These are phyloP conservation scores for Gillenia trifoliata DNA, from an alignment of 306 rosid species.

Conservation along the genomic window DNA sequence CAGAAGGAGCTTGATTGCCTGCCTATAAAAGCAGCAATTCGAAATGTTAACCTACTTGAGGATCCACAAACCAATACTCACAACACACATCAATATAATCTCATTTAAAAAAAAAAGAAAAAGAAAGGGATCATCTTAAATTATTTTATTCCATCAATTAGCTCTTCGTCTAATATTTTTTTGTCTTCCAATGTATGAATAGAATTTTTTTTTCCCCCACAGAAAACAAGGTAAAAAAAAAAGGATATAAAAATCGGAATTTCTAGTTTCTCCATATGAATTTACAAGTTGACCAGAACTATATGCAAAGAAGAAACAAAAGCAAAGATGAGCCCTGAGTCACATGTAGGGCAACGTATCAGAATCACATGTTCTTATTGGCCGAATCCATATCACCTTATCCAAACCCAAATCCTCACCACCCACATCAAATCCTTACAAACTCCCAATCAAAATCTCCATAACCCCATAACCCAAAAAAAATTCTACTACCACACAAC, in stretches of 20 bases:
- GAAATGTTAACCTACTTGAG: neutral
- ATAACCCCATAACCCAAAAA: neutral
- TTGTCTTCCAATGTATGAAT: too few species aligned
- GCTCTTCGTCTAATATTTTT: too few species aligned
- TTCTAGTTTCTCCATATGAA: neutral
- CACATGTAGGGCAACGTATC: conserved; percentile 32
- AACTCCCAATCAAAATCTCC: conserved; percentile 1
- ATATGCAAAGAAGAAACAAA: neutral
- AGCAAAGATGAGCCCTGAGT: conserved; percentile 12
- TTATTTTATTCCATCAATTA: too few species aligned
- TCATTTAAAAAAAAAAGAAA: too few species aligned
- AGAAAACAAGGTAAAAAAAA: neutral
- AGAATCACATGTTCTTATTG: conserved; percentile 45
- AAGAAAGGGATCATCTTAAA: neutral
- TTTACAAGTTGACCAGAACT: conserved; percentile 2
- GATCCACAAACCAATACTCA: too few species aligned
- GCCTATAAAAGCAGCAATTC: too few species aligned
- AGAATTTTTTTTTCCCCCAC: neutral
- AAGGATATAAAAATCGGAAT: neutral
- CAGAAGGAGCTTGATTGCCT: neutral
- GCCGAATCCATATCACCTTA: conserved; percentile 51
- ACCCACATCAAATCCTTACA: conserved; percentile 31
- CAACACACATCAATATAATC: too few species aligned
- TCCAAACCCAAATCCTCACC: conserved; percentile 42
- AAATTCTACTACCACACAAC: neutral